Conservation (phyloP, 1,284 basidiomycete genomes). For the Stereum hirsutum region DNA sequence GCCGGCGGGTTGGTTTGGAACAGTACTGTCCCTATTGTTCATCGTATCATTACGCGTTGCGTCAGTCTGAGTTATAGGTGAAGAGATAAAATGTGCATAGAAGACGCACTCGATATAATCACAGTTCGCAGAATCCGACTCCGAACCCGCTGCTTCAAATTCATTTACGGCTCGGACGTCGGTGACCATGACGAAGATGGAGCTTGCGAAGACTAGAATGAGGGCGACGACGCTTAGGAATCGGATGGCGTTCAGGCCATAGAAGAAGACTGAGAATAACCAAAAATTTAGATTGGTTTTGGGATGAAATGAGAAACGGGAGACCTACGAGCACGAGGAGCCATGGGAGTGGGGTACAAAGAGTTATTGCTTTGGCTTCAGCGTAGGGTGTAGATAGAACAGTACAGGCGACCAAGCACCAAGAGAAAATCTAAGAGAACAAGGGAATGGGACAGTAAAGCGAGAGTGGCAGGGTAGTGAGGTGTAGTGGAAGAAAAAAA, state of each 20-base stretch:
- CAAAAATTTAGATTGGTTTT: background rate
- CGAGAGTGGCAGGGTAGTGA: too few relatives aligned
- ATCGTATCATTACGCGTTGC: background rate
- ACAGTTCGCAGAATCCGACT: conserved; percentile 39
- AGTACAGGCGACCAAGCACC: conserved; percentile 14
- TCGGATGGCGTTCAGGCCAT: conserved; percentile 73
- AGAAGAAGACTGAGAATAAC: conserved; percentile 49
- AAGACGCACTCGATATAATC: conserved; percentile 68
- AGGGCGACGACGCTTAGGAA: conserved; percentile 74
- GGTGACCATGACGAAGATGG: conserved; percentile 71
- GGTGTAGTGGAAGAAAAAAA: too few relatives aligned
- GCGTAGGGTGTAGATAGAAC: conserved; percentile 1
- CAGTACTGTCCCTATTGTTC: conserved; percentile 54
- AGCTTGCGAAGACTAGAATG: conserved; percentile 72
- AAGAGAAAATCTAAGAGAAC: conserved; percentile 4
- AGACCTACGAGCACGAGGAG: conserved; percentile 28
- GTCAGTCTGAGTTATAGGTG: conserved; percentile 7
- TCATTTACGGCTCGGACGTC: conserved; percentile 72
- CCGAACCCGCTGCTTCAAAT: conserved; percentile 34
- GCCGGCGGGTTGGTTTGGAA: conserved; percentile 85
- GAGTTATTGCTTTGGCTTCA: background rate
- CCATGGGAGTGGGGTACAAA: conserved; percentile 19
- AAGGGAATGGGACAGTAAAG: background rate
- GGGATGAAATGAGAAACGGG: background rate
- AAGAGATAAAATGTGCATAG: background rate